A percentile compares a stretch with the other conserved stretches of the same genome.
Evolutionary conservation across 1,284 basidiomycete genomes (phyloP).

Genomic region (Stygiomarasmius scandens): DNA sequence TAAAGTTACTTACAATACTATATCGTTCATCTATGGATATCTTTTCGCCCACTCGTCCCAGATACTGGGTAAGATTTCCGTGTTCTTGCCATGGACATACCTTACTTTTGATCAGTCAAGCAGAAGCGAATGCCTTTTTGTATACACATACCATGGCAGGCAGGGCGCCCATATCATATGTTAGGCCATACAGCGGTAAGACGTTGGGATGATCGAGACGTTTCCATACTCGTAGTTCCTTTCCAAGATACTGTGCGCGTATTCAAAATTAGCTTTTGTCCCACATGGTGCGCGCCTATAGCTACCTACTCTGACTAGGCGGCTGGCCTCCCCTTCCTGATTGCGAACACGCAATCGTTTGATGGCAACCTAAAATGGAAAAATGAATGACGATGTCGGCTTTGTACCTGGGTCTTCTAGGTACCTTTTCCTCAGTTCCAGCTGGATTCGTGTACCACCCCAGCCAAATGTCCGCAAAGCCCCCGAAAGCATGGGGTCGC

Average conservation of each 20-base stretch:
- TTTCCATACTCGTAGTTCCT: conserved; percentile 28
- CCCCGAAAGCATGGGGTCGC: background rate
- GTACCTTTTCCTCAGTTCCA: background rate
- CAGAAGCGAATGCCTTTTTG: no score
- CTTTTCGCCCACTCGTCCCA: conserved; percentile 12
- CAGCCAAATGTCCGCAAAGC: background rate
- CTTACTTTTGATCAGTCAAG: no score
- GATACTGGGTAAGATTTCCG: conserved; percentile 24
- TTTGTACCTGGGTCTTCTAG: background rate
- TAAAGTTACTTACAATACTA: background rate
- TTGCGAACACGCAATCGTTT: conserved; percentile 13
- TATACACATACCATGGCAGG: conserved; percentile 31
- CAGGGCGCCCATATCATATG: conserved; percentile 24
- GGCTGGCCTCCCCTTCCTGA: background rate
- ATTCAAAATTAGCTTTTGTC: background rate
- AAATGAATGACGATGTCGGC: no score
- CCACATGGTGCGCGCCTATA: background rate
- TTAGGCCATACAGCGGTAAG: conserved; percentile 24
- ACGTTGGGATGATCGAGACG: conserved; percentile 28
- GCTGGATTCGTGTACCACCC: background rate
- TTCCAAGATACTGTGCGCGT: conserved; percentile 20
- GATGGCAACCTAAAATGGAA: conserved; percentile 13
- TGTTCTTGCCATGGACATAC: conserved; percentile 30
- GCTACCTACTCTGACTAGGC: conserved; percentile 11
- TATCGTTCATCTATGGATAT: background rate